phyloP scores from a whole-genome alignment of 306 rosid genomes.

The Mimosa pudica region DNA sequence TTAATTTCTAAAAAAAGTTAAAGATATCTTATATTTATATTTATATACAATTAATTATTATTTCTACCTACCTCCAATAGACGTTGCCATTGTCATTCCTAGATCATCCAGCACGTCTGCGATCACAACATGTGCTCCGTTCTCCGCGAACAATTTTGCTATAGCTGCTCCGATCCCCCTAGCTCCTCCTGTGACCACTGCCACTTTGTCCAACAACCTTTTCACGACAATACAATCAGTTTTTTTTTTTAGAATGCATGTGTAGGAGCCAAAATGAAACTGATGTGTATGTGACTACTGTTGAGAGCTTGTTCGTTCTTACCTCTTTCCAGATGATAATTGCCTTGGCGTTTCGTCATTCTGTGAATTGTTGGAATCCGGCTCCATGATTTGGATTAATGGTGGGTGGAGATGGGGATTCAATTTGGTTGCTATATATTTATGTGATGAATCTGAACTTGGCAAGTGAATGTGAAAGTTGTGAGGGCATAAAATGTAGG shows the following conservation, averaged over 20 bases:
- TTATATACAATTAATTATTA: too few relatives aligned
- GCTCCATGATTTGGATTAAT: conserved; percentile 40
- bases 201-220: conserved; percentile 66
- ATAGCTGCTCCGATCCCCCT: conserved; percentile 89
- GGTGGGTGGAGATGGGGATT: background rate
- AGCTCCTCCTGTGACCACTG: conserved; percentile 82
- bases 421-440: conserved; percentile 12
- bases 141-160: conserved; percentile 63
- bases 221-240: background rate
- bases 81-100: conserved; percentile 53
- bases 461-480: background rate
- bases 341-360: conserved; percentile 33
- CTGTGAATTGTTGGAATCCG: background rate
- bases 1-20: too few relatives aligned
- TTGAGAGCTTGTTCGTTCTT: background rate
- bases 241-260: too few relatives aligned
- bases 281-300: background rate
- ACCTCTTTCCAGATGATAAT: conserved; percentile 47
- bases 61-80: conserved; percentile 42
- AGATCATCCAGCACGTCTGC: conserved; percentile 78
- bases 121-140: conserved; percentile 72
- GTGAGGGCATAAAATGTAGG: background rate
- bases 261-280: background rate
- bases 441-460: background rate
- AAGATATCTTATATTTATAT: too few relatives aligned